Percentiles rank a stretch among this genome's conserved stretches.
These are phyloP conservation scores for Amphibolis antarctica DNA, from an alignment of 106 monocot species.

Conservation along the genomic window DNA sequence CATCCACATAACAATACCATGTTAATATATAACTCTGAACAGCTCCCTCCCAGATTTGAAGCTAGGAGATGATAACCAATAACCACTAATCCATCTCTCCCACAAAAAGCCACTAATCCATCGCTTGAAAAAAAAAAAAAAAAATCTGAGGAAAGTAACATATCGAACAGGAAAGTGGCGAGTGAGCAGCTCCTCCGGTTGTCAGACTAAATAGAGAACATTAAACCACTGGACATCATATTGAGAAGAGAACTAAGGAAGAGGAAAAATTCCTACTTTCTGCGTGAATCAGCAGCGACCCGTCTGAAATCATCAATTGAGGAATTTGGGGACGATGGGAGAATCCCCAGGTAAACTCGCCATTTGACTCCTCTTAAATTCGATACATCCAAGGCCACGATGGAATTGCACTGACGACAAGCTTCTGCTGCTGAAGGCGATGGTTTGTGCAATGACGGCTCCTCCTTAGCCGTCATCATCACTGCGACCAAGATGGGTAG, in stretches of 20 bases:
- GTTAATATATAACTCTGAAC: no score
- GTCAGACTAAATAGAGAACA: no score
- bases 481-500: background rate
- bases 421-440: background rate
- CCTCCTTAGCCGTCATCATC: background rate
- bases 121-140: background rate
- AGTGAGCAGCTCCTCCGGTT: no score
- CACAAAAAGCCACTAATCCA: no score
- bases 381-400: constrained; percentile 26
- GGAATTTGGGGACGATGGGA: constrained; percentile 39
- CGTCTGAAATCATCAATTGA: constrained; percentile 71
- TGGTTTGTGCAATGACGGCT: background rate
- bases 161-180: no score
- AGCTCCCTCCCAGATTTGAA: no score
- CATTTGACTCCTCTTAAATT: constrained; percentile 63
- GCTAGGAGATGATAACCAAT: no score
- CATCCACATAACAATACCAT: no score
- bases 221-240: no score
- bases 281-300: constrained; percentile 64
- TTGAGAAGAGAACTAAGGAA: no score
- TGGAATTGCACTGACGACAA: background rate
- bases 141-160: background rate
- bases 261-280: constrained; percentile 44
- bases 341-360: constrained; percentile 66
- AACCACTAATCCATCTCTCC: no score